These are phyloP conservation scores for Pseudotulostoma volvatum DNA, from an alignment of 495 filamentous ascomycete genomes.

Conservation along the genomic window DNA sequence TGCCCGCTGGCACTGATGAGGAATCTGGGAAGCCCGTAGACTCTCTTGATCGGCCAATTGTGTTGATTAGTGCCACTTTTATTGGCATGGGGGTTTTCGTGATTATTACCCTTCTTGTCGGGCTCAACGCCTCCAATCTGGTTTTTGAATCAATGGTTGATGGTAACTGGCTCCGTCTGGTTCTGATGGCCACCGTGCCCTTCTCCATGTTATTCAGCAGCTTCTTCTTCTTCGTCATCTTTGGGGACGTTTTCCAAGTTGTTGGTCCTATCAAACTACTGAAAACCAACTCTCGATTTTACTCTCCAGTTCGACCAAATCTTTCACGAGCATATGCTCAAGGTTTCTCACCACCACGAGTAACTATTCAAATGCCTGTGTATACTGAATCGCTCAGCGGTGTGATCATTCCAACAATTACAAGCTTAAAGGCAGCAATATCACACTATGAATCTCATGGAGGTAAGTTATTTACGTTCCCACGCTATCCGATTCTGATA, in stretches of 20 bases:
- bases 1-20: not conserved
- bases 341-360: constrained; percentile 6
- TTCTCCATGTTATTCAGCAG: constrained; percentile 15
- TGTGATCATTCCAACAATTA: constrained; percentile 47
- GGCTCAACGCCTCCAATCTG: constrained; percentile 7
- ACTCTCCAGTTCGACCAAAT: constrained; percentile 7
- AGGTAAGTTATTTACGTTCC: constrained; percentile 7
- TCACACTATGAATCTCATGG: constrained; percentile 47
- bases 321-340: constrained; percentile 4
- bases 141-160: constrained; percentile 15
- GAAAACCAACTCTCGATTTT: constrained; percentile 7
- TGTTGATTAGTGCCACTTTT: constrained; percentile 10
- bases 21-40: constrained; percentile 3
- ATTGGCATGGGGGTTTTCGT: constrained; percentile 13
- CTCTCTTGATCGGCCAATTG: constrained; percentile 3
- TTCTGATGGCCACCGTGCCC: constrained; percentile 16
- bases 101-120: constrained; percentile 2
- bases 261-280: constrained; percentile 7
- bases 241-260: constrained; percentile 7
- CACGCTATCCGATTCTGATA: no score
- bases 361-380: constrained; percentile 53
- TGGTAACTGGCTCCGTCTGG: constrained; percentile 13
- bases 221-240: constrained; percentile 12
- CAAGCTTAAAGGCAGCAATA: constrained; percentile 46
- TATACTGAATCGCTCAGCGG: constrained; percentile 53